Evolutionary conservation across 2,329 filamentous ascomycete species (phyloP).

Genomic region (Arachnomyces sp.): DNA sequence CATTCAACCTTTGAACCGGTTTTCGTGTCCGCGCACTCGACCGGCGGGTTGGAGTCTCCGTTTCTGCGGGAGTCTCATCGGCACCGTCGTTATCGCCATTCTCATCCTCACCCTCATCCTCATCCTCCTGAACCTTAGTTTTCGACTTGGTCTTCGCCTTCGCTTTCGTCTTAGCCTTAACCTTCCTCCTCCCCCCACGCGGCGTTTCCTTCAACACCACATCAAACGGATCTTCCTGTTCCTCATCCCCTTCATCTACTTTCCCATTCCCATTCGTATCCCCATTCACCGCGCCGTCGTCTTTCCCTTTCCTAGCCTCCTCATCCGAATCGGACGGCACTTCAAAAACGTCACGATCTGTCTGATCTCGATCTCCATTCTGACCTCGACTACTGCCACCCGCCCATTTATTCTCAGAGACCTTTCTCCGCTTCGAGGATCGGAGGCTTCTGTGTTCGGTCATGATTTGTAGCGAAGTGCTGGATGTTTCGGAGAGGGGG

Average conservation of each 20-base stretch:
- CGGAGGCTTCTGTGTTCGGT: conserved; percentile 12
- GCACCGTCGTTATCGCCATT: conserved; percentile 5
- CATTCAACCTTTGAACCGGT: conserved; percentile 24
- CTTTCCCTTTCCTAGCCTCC: conserved; percentile 12
- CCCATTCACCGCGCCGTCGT: not conserved
- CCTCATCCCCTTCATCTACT: conserved; percentile 9
- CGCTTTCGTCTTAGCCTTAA: not conserved
- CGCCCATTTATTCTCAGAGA: conserved; percentile 20
- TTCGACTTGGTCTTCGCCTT: conserved; percentile 5
- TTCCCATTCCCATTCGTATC: too few species aligned
- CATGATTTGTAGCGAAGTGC: conserved; percentile 1
- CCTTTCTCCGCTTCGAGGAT: conserved; percentile 29
- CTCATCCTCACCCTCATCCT: too few species aligned
- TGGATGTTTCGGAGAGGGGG: too few species aligned
- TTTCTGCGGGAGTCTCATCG: conserved; percentile 13
- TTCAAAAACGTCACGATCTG: conserved; percentile 19
- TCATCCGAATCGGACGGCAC: conserved; percentile 14
- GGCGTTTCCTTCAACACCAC: conserved; percentile 7
- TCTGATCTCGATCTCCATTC: conserved; percentile 25
- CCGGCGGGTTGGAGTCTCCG: conserved; percentile 17
- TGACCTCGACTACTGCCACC: conserved; percentile 25
- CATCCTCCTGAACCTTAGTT: conserved; percentile 7
- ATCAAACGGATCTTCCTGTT: conserved; percentile 2
- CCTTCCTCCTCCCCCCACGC: conserved; percentile 1
- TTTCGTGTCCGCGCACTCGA: conserved; percentile 30